A percentile compares a stretch with the other conserved stretches of the same genome.
These are phyloP conservation scores for Tilletia horrida DNA, from an alignment of 1,284 basidiomycete species.

Conservation along the genomic window DNA sequence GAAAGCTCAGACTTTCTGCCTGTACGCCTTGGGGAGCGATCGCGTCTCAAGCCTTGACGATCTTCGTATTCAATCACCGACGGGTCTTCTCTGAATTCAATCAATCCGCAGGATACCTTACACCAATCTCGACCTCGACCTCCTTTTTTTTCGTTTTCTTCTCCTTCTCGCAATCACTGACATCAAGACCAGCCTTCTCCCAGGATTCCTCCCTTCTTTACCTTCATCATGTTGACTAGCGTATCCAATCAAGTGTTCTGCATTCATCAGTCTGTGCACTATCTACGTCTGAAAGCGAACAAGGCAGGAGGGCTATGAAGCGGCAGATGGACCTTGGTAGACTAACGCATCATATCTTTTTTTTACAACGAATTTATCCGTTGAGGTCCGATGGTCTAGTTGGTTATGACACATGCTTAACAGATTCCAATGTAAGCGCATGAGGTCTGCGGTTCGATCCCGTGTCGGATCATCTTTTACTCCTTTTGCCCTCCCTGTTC, in stretches of 20 bases:
- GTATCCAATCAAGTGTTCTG: background rate
- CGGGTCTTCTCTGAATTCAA: too few relatives aligned
- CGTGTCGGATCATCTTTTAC: conserved; percentile 9
- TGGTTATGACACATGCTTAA: conserved; percentile 13
- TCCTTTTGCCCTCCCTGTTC: background rate
- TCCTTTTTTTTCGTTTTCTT: background rate
- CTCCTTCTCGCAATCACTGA: background rate
- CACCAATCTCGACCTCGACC: background rate
- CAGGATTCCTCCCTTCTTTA: background rate
- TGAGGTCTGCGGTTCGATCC: conserved; percentile 15
- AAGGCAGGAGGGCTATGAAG: too few relatives aligned
- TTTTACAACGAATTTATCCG: too few relatives aligned
- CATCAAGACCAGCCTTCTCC: background rate
- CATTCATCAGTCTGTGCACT: background rate
- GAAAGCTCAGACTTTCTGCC: too few relatives aligned
- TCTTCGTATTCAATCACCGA: too few relatives aligned
- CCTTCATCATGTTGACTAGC: background rate
- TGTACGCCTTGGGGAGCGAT: too few relatives aligned
- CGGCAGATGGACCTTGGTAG: too few relatives aligned
- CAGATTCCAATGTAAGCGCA: background rate
- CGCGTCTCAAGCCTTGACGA: too few relatives aligned
- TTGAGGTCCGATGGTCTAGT: conserved; percentile 12
- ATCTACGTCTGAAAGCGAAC: too few relatives aligned
- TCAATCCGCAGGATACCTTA: background rate
- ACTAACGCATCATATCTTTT: background rate